Evolutionary conservation across 257 asterid genomes (phyloP).

Genomic region (Leptodermis oblonga): DNA sequence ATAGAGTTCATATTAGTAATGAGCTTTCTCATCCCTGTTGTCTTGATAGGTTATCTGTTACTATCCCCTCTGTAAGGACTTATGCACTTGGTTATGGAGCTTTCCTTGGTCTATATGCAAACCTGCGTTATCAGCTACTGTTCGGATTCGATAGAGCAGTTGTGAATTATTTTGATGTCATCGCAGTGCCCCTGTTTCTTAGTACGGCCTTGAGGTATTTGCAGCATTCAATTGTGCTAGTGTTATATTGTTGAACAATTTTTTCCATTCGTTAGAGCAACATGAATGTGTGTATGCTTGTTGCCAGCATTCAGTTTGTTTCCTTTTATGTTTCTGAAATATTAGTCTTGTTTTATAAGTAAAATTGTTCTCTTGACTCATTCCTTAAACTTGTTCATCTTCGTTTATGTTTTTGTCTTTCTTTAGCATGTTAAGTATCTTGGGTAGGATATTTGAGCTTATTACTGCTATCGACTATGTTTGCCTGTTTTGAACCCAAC

Average conservation of each 20-base stretch:
- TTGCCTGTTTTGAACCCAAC: too few relatives aligned
- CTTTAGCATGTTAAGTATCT: not conserved
- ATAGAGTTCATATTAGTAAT: slow-evolving; percentile 16
- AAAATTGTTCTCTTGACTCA: not conserved
- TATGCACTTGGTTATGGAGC: slow-evolving; percentile 98
- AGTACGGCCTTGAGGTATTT: slow-evolving; percentile 82
- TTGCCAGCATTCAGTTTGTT: not conserved
- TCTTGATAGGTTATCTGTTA: slow-evolving; percentile 67
- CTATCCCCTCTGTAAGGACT: slow-evolving; percentile 71
- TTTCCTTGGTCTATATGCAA: slow-evolving; percentile 91
- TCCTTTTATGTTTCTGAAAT: not conserved
- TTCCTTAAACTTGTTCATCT: not conserved
- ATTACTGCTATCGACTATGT: too few relatives aligned
- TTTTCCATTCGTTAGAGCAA: not conserved
- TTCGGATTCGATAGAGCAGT: slow-evolving; percentile 81
- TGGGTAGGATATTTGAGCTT: not conserved
- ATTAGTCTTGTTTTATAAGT: too few relatives aligned
- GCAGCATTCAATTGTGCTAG: not conserved
- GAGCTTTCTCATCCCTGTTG: not conserved
- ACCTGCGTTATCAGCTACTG: slow-evolving; percentile 82
- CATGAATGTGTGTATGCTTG: not conserved
- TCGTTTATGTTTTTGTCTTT: not conserved
- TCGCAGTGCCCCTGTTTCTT: slow-evolving; percentile 74
- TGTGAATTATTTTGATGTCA: slow-evolving; percentile 76
- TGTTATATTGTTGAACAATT: not conserved